These are phyloP conservation scores for Eimeria maxima DNA, from an alignment of 169 alveolate genomes.

Conservation along the genomic window DNA sequence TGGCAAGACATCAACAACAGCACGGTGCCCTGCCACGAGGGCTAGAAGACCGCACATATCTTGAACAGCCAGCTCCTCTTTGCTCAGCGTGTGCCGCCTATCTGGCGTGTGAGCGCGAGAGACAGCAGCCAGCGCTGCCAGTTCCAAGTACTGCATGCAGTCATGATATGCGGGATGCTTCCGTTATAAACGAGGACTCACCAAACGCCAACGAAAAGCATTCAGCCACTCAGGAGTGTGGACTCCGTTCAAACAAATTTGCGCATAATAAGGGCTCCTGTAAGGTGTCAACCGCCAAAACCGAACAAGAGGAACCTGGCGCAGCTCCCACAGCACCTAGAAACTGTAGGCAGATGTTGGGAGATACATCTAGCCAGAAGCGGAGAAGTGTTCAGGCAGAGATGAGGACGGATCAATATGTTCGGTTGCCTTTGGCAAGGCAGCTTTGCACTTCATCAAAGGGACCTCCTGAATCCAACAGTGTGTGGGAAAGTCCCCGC, in stretches of 20 bases:
- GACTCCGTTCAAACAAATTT: background rate
- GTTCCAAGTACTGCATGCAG: background rate
- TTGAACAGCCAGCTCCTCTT: conserved; percentile 39
- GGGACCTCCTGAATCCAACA: background rate
- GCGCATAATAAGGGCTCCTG: background rate
- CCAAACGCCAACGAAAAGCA: background rate
- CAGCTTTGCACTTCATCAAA: background rate
- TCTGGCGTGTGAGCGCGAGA: conserved; percentile 18
- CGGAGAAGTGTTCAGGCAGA: background rate
- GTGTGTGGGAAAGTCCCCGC: conserved; percentile 75
- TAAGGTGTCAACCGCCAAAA: background rate
- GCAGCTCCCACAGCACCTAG: background rate
- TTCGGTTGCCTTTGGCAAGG: background rate
- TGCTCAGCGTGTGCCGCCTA: conserved; percentile 54
- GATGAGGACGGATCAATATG: background rate
- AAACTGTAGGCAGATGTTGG: background rate
- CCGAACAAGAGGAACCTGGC: background rate
- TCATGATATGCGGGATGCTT: background rate
- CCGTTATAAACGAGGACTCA: background rate
- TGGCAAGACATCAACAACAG: background rate
- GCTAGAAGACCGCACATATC: background rate
- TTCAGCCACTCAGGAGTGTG: background rate
- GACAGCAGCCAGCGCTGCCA: background rate
- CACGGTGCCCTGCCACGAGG: background rate
- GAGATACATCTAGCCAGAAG: background rate